phyloP scores from a whole-genome alignment of 176 grass and related monocot genomes.

The Phoenix roebelenii region DNA sequence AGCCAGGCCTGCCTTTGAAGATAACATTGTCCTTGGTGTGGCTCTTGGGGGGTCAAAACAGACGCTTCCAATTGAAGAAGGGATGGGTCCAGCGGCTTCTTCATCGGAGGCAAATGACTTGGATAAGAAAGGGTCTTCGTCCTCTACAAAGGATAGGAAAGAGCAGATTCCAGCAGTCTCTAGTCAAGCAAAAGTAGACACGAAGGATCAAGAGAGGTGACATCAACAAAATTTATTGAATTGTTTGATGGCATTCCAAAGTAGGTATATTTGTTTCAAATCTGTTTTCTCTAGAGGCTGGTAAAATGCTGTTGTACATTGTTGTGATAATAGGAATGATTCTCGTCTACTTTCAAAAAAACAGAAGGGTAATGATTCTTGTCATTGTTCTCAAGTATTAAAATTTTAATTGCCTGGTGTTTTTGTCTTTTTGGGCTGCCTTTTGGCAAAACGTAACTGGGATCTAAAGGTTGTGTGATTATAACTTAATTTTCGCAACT shows the following conservation, averaged over 20 bases:
- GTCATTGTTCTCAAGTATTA: too few relatives aligned
- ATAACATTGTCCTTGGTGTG: slow-evolving; percentile 92
- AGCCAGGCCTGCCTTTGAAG: slow-evolving; percentile 64
- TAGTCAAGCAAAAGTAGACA: slow-evolving; percentile 40
- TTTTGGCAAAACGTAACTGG: too few relatives aligned
- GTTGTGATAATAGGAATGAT: too few relatives aligned
- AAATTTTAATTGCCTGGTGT: too few relatives aligned
- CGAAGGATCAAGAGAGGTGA: slow-evolving; percentile 46
- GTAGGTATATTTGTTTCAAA: not conserved
- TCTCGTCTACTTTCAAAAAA: too few relatives aligned
- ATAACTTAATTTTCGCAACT: too few relatives aligned
- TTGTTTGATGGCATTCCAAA: too few relatives aligned
- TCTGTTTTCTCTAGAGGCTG: too few relatives aligned
- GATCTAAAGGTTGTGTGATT: too few relatives aligned
- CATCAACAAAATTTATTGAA: not conserved
- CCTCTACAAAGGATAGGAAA: slow-evolving; percentile 46
- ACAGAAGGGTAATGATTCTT: too few relatives aligned
- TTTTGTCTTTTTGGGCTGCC: too few relatives aligned
- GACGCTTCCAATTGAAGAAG: slow-evolving; percentile 83
- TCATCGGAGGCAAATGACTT: slow-evolving; percentile 54
- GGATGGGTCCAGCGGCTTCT: slow-evolving; percentile 34
- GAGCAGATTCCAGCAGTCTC: slow-evolving; percentile 19
- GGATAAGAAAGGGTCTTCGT: slow-evolving; percentile 34
- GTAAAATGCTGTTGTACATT: too few relatives aligned
- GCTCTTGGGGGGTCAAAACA: slow-evolving; percentile 91